Conservation (phyloP, 2,329 filamentous ascomycete genomes). For the Aspergillus calidoustus region DNA sequence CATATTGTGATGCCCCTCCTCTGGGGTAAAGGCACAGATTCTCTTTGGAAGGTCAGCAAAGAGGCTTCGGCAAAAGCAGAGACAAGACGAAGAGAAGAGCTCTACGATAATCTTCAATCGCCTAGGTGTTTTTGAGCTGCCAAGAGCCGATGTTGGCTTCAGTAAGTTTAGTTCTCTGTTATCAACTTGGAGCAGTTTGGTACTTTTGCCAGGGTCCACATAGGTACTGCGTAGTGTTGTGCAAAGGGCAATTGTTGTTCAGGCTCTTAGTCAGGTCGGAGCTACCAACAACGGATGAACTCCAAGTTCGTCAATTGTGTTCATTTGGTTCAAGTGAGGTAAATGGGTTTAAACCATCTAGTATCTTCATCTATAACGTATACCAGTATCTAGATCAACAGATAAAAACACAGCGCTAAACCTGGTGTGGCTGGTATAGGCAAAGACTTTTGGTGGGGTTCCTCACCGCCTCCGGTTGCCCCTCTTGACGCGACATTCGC, state of each 20-base stretch:
- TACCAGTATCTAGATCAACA: neutral
- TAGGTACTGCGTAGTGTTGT: neutral
- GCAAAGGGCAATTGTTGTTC: neutral
- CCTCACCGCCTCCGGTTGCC: conserved; percentile 28
- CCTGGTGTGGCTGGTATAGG: neutral
- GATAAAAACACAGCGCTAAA: neutral
- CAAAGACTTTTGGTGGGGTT: neutral
- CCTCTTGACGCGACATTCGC: conserved; percentile 26
- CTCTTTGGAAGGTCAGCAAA: neutral
- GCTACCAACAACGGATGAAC: neutral
- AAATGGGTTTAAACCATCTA: no score
- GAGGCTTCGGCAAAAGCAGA: no score
- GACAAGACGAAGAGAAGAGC: neutral
- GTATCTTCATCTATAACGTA: neutral
- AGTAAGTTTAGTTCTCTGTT: neutral
- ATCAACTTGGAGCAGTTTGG: neutral
- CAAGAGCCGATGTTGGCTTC: neutral
- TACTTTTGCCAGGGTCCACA: neutral
- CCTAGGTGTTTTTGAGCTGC: neutral
- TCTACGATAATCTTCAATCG: no score
- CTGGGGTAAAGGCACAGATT: neutral
- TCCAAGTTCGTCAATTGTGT: neutral
- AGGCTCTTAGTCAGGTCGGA: neutral
- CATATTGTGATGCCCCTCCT: neutral
- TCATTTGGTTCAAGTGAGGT: neutral